A percentile compares a stretch with the other conserved stretches of the same genome.
These are phyloP conservation scores for Ilex aquifolium DNA, from an alignment of 257 asterid genomes.

Conservation along the genomic window DNA sequence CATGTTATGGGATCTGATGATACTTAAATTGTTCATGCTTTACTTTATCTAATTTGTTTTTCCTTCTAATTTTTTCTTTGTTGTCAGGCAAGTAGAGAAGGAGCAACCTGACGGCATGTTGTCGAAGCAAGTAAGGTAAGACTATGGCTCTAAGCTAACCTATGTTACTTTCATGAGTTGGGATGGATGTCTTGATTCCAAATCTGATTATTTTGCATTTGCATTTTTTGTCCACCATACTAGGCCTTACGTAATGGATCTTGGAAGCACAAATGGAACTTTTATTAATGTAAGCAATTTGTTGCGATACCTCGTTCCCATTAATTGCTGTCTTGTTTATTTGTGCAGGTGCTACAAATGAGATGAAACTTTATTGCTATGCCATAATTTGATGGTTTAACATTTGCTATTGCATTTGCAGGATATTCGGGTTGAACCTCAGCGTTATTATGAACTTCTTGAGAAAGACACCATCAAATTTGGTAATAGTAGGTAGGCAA, in stretches of 20 bases:
- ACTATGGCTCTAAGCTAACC: not conserved
- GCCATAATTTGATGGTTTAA: constrained; percentile 1
- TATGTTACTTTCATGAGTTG: constrained; percentile 12
- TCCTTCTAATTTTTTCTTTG: constrained; percentile 11
- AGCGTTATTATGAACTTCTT: constrained; percentile 76
- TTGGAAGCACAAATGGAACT: constrained; percentile 96
- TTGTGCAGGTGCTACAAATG: not conserved
- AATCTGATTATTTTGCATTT: constrained; percentile 8
- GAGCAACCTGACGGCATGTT: constrained; percentile 73
- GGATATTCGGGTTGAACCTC: constrained; percentile 75
- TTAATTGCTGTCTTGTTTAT: constrained; percentile 4
- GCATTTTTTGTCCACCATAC: not conserved
- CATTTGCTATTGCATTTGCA: constrained; percentile 27
- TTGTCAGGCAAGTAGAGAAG: constrained; percentile 85
- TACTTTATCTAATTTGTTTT: constrained; percentile 2
- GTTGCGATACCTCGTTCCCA: not conserved
- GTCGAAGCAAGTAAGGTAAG: constrained; percentile 49
- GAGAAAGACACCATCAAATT: constrained; percentile 89
- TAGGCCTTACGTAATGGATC: constrained; percentile 98
- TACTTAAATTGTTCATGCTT: constrained; percentile 7
- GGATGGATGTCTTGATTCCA: constrained; percentile 3
- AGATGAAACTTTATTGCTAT: not conserved
- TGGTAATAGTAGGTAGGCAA: constrained; percentile 89
- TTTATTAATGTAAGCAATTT: constrained; percentile 67
- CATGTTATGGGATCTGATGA: too few relatives aligned